Evolutionary conservation across 2,329 filamentous ascomycete species (phyloP).

Genomic region (Aspergillus sp.): DNA sequence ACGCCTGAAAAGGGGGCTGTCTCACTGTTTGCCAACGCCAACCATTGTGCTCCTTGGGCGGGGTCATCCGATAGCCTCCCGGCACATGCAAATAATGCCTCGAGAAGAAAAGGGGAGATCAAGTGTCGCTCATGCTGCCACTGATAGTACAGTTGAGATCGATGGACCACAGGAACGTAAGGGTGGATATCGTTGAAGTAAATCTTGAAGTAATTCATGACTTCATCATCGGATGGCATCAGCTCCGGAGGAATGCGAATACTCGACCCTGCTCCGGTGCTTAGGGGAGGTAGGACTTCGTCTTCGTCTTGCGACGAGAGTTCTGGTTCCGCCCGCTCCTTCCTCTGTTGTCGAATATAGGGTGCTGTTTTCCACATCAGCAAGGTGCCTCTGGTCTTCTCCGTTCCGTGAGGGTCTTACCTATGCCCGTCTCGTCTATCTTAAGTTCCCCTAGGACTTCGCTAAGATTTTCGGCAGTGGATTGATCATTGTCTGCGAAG

Average conservation of each 20-base stretch:
- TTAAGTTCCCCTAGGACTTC: conserved; percentile 83
- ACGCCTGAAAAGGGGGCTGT: conserved; percentile 12
- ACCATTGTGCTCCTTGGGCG: conserved; percentile 84
- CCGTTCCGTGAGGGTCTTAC: conserved; percentile 52
- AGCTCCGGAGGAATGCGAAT: conserved; percentile 88
- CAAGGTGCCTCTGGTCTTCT: neutral
- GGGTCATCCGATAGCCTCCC: conserved; percentile 80
- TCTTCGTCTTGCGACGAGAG: conserved; percentile 67
- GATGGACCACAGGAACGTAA: conserved; percentile 86
- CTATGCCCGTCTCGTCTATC: conserved; percentile 82
- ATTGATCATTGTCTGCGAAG: conserved; percentile 61
- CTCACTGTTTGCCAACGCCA: conserved; percentile 82
- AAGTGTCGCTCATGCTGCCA: conserved; percentile 81
- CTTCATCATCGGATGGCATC: conserved; percentile 85
- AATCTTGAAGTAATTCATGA: conserved; percentile 80
- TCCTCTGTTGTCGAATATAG: conserved; percentile 71
- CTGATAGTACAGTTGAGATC: conserved; percentile 78
- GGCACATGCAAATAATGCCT: conserved; percentile 88
- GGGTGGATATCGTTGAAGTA: conserved; percentile 91
- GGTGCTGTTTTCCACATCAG: conserved; percentile 58
- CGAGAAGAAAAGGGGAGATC: conserved; percentile 84
- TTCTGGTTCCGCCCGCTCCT: conserved; percentile 50
- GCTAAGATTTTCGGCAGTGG: conserved; percentile 69
- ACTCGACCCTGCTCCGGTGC: conserved; percentile 68
- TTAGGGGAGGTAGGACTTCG: conserved; percentile 65